These are phyloP conservation scores for Aspergillus haitiensis DNA, from an alignment of 495 filamentous ascomycete genomes.

Conservation along the genomic window DNA sequence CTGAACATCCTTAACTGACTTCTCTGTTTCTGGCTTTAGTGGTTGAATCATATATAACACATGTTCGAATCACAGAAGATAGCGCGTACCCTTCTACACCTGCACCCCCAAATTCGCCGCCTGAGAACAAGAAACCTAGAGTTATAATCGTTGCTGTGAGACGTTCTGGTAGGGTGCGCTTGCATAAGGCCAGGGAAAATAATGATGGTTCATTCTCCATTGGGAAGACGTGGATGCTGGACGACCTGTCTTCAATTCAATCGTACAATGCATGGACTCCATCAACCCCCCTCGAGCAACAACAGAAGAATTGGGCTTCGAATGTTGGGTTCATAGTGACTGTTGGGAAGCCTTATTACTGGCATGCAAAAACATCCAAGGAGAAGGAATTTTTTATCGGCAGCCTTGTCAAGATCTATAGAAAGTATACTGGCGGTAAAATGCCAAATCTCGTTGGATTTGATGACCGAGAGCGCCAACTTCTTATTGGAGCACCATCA, in stretches of 20 bases:
- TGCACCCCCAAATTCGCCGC: slow-evolving; percentile 68
- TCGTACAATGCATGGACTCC: slow-evolving; percentile 64
- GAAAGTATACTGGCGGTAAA: slow-evolving; percentile 89
- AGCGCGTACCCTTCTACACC: slow-evolving; percentile 79
- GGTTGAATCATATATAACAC: slow-evolving; percentile 94
- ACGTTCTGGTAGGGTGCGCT: slow-evolving; percentile 85
- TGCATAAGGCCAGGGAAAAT: slow-evolving; percentile 97
- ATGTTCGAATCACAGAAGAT: slow-evolving; percentile 87
- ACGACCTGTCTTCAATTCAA: slow-evolving; percentile 78
- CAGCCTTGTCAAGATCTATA: slow-evolving; percentile 90
- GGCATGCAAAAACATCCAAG: slow-evolving; percentile 86
- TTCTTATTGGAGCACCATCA: slow-evolving; percentile 54
- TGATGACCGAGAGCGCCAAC: slow-evolving; percentile 72
- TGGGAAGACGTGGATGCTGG: slow-evolving; percentile 95
- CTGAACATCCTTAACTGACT: slow-evolving; percentile 19
- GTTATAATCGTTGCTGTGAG: slow-evolving; percentile 90
- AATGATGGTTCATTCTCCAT: slow-evolving; percentile 91
- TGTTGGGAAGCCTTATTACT: slow-evolving; percentile 92
- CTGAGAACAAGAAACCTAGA: slow-evolving; percentile 79
- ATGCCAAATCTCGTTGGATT: slow-evolving; percentile 80
- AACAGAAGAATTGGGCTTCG: slow-evolving; percentile 74
- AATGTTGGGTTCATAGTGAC: slow-evolving; percentile 84
- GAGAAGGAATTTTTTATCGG: slow-evolving; percentile 98
- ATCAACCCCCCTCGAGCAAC: slow-evolving; percentile 55
- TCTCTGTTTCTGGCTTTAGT: slow-evolving; percentile 47